Evolutionary conservation across 441 rosid genomes (phyloP).

Genomic region (Populus hybrid): DNA sequence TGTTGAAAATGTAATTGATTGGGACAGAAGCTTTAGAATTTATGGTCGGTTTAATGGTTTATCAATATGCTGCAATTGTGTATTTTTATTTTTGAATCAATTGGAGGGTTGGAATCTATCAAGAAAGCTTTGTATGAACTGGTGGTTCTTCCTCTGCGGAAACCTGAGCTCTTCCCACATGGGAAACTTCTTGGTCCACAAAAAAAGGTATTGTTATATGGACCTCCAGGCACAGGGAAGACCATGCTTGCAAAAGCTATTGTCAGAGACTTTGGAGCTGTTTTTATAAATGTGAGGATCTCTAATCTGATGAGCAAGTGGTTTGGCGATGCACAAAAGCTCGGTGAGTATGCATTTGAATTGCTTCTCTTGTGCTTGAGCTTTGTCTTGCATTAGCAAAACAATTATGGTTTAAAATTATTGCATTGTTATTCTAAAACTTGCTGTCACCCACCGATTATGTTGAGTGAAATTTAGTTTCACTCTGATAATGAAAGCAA

Average conservation of each 20-base stretch:
- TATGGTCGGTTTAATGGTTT: too few relatives aligned
- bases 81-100: conserved; percentile 41
- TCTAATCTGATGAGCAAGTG: conserved; percentile 1
- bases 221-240: conserved; percentile 98
- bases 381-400: too few relatives aligned
- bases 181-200: conserved; percentile 95
- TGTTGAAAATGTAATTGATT: too few relatives aligned
- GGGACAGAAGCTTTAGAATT: too few relatives aligned
- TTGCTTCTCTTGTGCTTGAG: too few relatives aligned
- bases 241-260: conserved; percentile 99
- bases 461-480: not conserved
- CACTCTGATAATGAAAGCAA: not conserved
- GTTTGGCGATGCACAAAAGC: conserved; percentile 8
- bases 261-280: conserved; percentile 92
- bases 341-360: not conserved
- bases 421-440: too few relatives aligned
- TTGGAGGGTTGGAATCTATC: conserved; percentile 79
- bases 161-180: conserved; percentile 80
- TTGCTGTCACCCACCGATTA: not conserved
- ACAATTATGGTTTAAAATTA: too few relatives aligned
- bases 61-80: not conserved
- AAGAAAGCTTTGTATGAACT: conserved; percentile 78
- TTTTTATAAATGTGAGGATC: conserved; percentile 52
- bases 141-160: conserved; percentile 78
- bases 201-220: conserved; percentile 86